phyloP scores from a whole-genome alignment of 495 filamentous ascomycete species.

The Baudoinia panamericana region DNA sequence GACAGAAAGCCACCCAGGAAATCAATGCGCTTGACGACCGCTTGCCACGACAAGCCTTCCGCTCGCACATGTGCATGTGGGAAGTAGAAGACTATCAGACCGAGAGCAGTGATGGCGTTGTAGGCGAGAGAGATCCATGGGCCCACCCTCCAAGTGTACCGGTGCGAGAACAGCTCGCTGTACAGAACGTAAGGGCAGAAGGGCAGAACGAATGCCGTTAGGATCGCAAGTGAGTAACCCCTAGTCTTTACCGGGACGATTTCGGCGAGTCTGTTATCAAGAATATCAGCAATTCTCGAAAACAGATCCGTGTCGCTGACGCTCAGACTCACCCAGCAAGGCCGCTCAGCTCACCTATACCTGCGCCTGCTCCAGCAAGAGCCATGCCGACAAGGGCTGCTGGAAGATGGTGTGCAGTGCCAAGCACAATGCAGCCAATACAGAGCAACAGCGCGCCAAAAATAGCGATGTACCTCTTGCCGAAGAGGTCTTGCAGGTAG shows the following conservation, averaged over 20 bases:
- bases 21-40: conserved; percentile 22
- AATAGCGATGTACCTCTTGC: conserved; percentile 23
- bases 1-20: conserved; percentile 22
- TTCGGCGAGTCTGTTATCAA: conserved; percentile 20
- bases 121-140: conserved; percentile 23
- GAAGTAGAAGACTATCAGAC: conserved; percentile 22
- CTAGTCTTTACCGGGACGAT: conserved; percentile 23
- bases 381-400: conserved; percentile 22
- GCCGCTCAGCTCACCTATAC: conserved; percentile 25
- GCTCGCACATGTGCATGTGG: conserved; percentile 21
- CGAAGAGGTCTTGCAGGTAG: conserved; percentile 26
- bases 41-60: conserved; percentile 18
- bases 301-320: no score
- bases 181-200: conserved; percentile 25
- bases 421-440: conserved; percentile 22
- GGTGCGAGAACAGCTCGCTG: conserved; percentile 17
- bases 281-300: no score
- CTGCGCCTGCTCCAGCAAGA: conserved; percentile 22
- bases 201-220: conserved; percentile 24
- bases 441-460: conserved; percentile 18
- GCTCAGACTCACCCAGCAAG: conserved; percentile 22
- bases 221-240: conserved; percentile 21
- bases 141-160: conserved; percentile 21
- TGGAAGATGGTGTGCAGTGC: conserved; percentile 19
- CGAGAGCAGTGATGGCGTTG: conserved; percentile 20